Base-by-base conservation (phyloP, 768 basidiomycete species). In the Coprinellus micaceus region DNA sequence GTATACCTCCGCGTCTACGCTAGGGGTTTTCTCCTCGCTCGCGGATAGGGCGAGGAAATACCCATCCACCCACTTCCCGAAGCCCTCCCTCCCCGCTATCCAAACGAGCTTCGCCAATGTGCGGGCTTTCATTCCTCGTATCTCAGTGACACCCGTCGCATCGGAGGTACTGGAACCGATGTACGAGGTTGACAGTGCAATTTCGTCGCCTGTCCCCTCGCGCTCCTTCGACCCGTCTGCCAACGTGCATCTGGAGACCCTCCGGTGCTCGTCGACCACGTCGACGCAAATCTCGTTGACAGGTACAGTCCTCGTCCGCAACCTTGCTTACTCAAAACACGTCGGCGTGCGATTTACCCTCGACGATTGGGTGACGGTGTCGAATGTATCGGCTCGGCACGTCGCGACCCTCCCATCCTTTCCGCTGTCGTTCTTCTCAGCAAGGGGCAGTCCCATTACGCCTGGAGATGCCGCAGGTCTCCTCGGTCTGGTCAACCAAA, bases 311-410 rank as follows among this genome's bases (percentile, higher is more conserved):
- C 81, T 92, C 51, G 92, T 94, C 17, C 83, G 86, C 60, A 98
- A 98, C 68, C 61, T 97, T 52, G 75, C 89, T 0, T 98, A 89
- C 59, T 85, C 89, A 67, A 98, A 98, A 72, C 76, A 81, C 53
- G 86, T 97, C 45, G 84, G 81, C 0, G 79, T 96, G 0, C 77
- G 95, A 1, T 98, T 95, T 69, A 98, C 96, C 1, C 76, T 96
- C 47, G 96, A 98, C 69, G 84, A 89, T 46, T 98, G 96, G 96
- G 83, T 87, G 58, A 98, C 95, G 2, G 90, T 90, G 0, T 88
- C 84, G 41, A 96, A 98, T 67, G 93, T 97, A 25, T 58, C 70
- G 36, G 86, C 78, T 15, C 70, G 65, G 43, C 70, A 85, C 58
- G 63, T 72, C 36, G 69, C 69, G n/a, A 78, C 77, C 17, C 64